These are phyloP conservation scores for Myrmaecium sp. DNA, from an alignment of 2,329 filamentous ascomycete genomes.

Conservation along the genomic window DNA sequence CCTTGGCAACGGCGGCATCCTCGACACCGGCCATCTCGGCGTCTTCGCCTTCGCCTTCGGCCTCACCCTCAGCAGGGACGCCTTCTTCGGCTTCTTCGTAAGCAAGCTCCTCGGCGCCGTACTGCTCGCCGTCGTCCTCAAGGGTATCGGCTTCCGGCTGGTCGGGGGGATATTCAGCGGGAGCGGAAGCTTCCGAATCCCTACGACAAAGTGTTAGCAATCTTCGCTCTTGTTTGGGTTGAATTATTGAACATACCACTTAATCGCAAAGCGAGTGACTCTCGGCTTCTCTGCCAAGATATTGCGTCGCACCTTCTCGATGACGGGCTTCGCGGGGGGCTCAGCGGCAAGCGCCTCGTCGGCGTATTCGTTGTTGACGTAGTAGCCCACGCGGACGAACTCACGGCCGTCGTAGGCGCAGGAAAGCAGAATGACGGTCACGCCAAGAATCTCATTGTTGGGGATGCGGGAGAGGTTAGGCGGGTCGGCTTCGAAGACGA, in stretches of 20 bases:
- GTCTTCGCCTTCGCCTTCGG: conserved; percentile 40
- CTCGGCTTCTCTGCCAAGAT: conserved; percentile 93
- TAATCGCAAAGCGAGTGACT: conserved; percentile 95
- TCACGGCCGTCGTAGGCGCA: conserved; percentile 94
- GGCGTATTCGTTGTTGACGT: conserved; percentile 98
- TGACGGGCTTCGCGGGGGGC: conserved; percentile 77
- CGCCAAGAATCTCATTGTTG: conserved; percentile 85
- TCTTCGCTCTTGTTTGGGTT: background rate
- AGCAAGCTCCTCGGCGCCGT: conserved; percentile 70
- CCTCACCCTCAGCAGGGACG: conserved; percentile 34
- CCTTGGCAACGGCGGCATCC: conserved; percentile 31
- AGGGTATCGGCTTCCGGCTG: conserved; percentile 85
- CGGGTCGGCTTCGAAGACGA: conserved; percentile 88
- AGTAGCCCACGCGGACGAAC: conserved; percentile 96
- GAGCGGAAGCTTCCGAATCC: conserved; percentile 95
- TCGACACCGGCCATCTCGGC: conserved; percentile 61
- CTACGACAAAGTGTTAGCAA: too few species aligned
- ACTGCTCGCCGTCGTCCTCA: conserved; percentile 68
- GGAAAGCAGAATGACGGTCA: conserved; percentile 90
- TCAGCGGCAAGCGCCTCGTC: conserved; percentile 77
- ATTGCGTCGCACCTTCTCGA: conserved; percentile 83
- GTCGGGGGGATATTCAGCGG: conserved; percentile 89
- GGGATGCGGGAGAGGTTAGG: conserved; percentile 84
- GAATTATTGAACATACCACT: conserved; percentile 53
- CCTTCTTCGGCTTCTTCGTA: conserved; percentile 53